These are phyloP conservation scores for Talaromyces sp. DNA, from an alignment of 2,329 filamentous ascomycete genomes.

Conservation along the genomic window DNA sequence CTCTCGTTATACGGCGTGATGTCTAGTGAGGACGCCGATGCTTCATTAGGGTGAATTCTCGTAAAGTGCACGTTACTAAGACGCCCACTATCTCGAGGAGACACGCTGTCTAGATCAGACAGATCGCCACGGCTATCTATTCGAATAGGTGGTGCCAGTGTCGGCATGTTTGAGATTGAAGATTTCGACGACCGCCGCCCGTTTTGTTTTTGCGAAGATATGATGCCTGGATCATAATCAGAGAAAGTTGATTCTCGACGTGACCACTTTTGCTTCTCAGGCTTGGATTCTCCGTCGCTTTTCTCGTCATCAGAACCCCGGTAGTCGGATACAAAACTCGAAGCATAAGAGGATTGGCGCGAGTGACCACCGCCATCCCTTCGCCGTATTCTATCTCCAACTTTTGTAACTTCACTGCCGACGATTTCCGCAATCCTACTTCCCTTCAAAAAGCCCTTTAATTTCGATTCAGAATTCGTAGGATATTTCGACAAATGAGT, in stretches of 20 bases:
- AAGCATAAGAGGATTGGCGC: slow-evolving; percentile 39
- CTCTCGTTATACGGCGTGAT: slow-evolving; percentile 12
- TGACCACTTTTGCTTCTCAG: slow-evolving; percentile 22
- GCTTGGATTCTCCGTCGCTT: slow-evolving; percentile 24
- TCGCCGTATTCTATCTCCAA: slow-evolving; percentile 57
- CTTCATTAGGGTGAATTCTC: not conserved
- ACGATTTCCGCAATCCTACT: slow-evolving; percentile 69
- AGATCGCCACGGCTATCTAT: slow-evolving; percentile 31
- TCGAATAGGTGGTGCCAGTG: slow-evolving; percentile 46
- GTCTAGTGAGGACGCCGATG: slow-evolving; percentile 15
- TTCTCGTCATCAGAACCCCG: slow-evolving; percentile 45
- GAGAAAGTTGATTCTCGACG: slow-evolving; percentile 29
- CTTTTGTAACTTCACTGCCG: slow-evolving; percentile 57
- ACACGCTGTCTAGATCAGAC: not conserved
- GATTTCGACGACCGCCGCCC: slow-evolving; percentile 33
- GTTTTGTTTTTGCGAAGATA: slow-evolving; percentile 23
- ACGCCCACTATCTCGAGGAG: not conserved
- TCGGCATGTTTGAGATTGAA: slow-evolving; percentile 44
- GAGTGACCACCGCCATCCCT: slow-evolving; percentile 47
- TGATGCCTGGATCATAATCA: slow-evolving; percentile 24
- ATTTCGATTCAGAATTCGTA: slow-evolving; percentile 45
- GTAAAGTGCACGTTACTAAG: slow-evolving; percentile 7
- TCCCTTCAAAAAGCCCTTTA: slow-evolving; percentile 73
- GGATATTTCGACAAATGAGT: slow-evolving; percentile 24
- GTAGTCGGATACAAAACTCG: slow-evolving; percentile 42